Percentiles rank a stretch among this genome's conserved stretches.
phyloP scores from a whole-genome alignment of 768 basidiomycete genomes.

The Podaxis pistillaris region DNA sequence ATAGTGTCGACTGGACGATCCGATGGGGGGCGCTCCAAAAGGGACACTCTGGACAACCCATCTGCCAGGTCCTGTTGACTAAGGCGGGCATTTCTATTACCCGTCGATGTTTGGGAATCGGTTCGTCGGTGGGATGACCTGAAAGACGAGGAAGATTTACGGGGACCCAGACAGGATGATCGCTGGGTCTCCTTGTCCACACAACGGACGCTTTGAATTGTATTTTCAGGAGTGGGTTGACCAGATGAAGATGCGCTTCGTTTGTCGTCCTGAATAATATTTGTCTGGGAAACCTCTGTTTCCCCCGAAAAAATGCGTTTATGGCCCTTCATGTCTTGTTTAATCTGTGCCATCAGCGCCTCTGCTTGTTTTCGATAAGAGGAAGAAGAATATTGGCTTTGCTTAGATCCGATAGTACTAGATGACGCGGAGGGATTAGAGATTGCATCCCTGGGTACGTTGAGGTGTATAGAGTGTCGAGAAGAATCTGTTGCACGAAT shows the following conservation, averaged over 20 bases:
- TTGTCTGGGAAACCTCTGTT: slow-evolving; percentile 50
- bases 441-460: slow-evolving; percentile 29
- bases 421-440: slow-evolving; percentile 28
- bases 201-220: slow-evolving; percentile 4
- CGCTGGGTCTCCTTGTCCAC: slow-evolving; percentile 33
- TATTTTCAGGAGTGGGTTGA: slow-evolving; percentile 17
- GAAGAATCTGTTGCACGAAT: slow-evolving; percentile 24
- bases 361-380: slow-evolving; percentile 77
- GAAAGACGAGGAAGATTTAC: slow-evolving; percentile 33
- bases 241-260: not conserved
- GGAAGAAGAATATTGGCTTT: slow-evolving; percentile 53
- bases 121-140: slow-evolving; percentile 19
- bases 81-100: not conserved
- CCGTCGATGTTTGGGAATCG: slow-evolving; percentile 23
- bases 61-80: slow-evolving; percentile 17
- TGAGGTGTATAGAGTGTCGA: slow-evolving; percentile 30
- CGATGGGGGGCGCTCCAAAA: slow-evolving; percentile 20
- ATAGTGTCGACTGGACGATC: slow-evolving; percentile 19
- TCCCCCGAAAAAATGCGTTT: slow-evolving; percentile 74
- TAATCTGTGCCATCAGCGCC: slow-evolving; percentile 83
- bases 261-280: slow-evolving; percentile 32
- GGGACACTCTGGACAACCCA: slow-evolving; percentile 26
- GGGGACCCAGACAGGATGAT: slow-evolving; percentile 24
- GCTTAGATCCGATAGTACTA: slow-evolving; percentile 30
- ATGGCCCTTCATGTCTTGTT: slow-evolving; percentile 70